Conservation (phyloP, 139 green algal genomes). For the Mychonastes homosphaera region DNA sequence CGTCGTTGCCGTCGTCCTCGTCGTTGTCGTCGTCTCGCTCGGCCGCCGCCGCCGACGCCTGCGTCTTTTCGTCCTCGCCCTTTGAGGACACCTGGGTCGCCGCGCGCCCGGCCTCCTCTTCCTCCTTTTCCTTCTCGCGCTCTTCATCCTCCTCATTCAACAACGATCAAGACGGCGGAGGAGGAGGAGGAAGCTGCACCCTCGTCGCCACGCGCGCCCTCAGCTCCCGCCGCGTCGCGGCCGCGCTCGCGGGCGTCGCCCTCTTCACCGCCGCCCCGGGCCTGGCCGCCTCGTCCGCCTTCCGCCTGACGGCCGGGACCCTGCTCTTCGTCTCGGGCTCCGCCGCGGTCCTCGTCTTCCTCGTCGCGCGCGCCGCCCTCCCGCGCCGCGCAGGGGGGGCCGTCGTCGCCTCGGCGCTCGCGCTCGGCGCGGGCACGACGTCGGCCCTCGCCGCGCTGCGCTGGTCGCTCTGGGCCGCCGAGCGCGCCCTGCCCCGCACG, state of each 20-base stretch:
- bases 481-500: too few species aligned
- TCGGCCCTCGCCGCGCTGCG: constrained; percentile 1
- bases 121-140: too few species aligned
- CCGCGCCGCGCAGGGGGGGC: too few species aligned
- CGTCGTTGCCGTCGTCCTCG: too few species aligned
- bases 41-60: background rate
- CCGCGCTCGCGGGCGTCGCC: constrained; percentile 1
- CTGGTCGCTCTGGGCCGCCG: constrained; percentile 14
- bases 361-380: constrained; percentile 12
- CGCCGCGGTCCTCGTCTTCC: constrained; percentile 2
- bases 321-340: constrained; percentile 13
- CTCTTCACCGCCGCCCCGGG: constrained; percentile 10
- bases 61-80: constrained; percentile 4
- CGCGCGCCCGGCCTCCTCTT: too few species aligned
- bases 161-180: too few species aligned
- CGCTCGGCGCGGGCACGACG: constrained; percentile 5
- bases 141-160: too few species aligned
- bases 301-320: constrained; percentile 12
- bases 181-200: too few species aligned
- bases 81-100: constrained; percentile 7
- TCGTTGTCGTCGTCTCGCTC: too few species aligned
- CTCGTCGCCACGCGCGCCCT: background rate
- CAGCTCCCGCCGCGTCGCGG: background rate
- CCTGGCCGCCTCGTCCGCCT: constrained; percentile 2
- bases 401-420: too few species aligned